Evolutionary conservation across 208 protist species (phyloP), one percentile per base, ranked within the genome.

Genomic region (Vickermania spadyakhi): DNA sequence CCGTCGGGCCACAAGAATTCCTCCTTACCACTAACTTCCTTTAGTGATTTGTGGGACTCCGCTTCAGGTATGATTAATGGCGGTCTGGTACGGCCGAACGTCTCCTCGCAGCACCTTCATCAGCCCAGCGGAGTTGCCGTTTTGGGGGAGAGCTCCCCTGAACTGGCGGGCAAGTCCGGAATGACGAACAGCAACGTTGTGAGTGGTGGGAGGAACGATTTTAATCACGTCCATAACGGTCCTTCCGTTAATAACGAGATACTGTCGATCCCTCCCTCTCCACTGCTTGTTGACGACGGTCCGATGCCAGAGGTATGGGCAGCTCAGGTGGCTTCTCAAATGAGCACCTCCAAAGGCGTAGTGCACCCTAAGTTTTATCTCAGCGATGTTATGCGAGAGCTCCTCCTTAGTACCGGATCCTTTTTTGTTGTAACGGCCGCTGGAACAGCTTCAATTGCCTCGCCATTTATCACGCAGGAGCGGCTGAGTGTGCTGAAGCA

Each of bases 401-500:
- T 45, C 11, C 36, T 45, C 11, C 11, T 45, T 7, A 18, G 11
- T n/a, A 45, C 36, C 11, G 36, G 36, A n/a, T 45, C 36, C 36
- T 7, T 18, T 18, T 7, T 45, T 18, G 11, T 45, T 45, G 36
- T 45, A n/a, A 45, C 36, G 36, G 36, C 11, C 11, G 7, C 36
- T 18, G 36, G 36, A 7, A 45, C 36, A 7, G 73, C 67, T 22
- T 67, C 68, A 28, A 61, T 91, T 31, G 52, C 56, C 28, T 77
- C 85, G 56, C 84, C 84, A 3, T 88, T 79, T 56, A 91, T 79
- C 42, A 91, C 84, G 0, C 68, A 71, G 31, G 64, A 88, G 50
- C 77, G 80, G 0, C 69, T 91, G 36, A 62, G 56, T 23, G 64
- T 91, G 51, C 73, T 91, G 53, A 59, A 67, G 23, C 69, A 68